Evolutionary conservation across 139 green algal genomes (phyloP), one percentile per base, ranked within the genome.

Genomic region (Volvox reticuliferus): DNA sequence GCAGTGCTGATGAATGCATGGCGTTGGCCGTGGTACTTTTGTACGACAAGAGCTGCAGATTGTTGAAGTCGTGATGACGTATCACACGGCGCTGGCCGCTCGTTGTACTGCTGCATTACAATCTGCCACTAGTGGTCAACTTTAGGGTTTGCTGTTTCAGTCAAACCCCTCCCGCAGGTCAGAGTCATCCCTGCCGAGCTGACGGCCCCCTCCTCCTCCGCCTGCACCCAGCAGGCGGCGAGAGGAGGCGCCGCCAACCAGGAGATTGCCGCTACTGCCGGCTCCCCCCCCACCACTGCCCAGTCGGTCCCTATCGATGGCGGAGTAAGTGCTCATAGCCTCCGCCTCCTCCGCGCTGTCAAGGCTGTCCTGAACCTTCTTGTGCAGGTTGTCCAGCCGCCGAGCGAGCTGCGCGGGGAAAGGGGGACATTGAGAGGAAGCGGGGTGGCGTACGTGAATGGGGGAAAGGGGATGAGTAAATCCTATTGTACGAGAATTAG

Each of bases 391-490:
- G 73, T 90, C 86, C 50, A 90, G n/a, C 12, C 86, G 86, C 26
- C 86, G 86, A 12, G 86, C 71, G 3, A 90, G 44, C 86, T 88
- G 82, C 18, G 82, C n/a, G n/a, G n/a, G n/a, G n/a, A n/a, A 35
- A 33, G 18, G 36, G 19, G 12, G 78, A 18, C 17, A 33, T 19
- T 1, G 28, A 32, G 21, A 12, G 76, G 76, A 32, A 20, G 14
- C 32, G 76, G 76, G 19, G 33, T 30, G 30, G 12, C 44, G 44
- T 55, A 9, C 5, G 44, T 5, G 44, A 55, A 9, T 55, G 44
- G n/a, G n/a, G n/a, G n/a, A n/a, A n/a, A n/a, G n/a, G n/a, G n/a
- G n/a, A n/a, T 55, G 44, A 14, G 44, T 9, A 9, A 9, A 55
- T 5, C 44, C 44, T 14, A 5, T 5, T 55, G 44, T 55, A 75